A percentile compares a stretch with the other conserved stretches of the same genome.
Conservation (phyloP, 768 basidiomycete species). For the Xerocomellus dryophilus region DNA sequence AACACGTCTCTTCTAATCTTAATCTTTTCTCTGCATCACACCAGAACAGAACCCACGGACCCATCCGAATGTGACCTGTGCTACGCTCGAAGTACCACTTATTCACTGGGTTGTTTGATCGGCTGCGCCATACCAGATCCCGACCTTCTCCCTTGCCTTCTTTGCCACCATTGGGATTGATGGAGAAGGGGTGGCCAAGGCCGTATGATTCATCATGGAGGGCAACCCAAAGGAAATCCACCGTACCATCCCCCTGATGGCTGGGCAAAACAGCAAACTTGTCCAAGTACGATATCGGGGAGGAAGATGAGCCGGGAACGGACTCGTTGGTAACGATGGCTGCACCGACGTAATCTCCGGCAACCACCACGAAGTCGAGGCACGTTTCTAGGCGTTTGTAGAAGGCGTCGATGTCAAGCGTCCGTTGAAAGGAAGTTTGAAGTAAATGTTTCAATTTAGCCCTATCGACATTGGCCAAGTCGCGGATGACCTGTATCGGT, state of each 20-base stretch:
- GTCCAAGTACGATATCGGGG: conserved; percentile 87
- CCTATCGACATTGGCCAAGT: conserved; percentile 66
- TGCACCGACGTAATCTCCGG: conserved; percentile 93
- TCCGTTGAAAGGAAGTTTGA: conserved; percentile 81
- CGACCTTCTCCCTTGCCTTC: conserved; percentile 86
- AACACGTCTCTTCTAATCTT: conserved; percentile 62
- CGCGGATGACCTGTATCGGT: conserved; percentile 79
- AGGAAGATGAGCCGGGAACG: conserved; percentile 29
- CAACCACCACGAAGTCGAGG: conserved; percentile 90
- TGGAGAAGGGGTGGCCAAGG: conserved; percentile 87
- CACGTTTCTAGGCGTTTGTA: conserved; percentile 71
- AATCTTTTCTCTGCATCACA: conserved; percentile 92
- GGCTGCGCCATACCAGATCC: conserved; percentile 94
- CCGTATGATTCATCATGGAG: conserved; percentile 98
- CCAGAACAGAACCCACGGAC: conserved; percentile 95
- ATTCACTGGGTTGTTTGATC: conserved; percentile 93
- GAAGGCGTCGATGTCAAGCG: conserved; percentile 69
- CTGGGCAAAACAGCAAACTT: conserved; percentile 96
- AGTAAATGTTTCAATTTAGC: conserved; percentile 75
- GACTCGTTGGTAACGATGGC: conserved; percentile 82
- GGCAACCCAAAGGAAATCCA: conserved; percentile 99
- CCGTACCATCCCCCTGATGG: conserved; percentile 97
- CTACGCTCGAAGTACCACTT: conserved; percentile 99
- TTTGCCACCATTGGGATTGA: conserved; percentile 93
- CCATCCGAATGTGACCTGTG: conserved; percentile 83